phyloP scores from a whole-genome alignment of 768 basidiomycete species.

The Agrocybe praecox region DNA sequence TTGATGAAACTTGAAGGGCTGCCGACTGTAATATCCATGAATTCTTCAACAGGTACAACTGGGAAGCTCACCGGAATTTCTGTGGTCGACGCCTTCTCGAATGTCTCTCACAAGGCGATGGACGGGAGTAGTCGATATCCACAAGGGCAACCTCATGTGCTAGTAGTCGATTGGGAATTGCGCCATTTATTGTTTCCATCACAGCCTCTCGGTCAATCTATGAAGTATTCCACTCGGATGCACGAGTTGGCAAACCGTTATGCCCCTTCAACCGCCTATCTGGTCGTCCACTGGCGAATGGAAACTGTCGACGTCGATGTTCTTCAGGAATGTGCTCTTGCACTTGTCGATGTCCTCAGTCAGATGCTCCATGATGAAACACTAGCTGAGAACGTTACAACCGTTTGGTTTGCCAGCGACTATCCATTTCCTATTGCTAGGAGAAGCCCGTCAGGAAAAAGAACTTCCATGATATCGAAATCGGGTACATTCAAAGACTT shows the following conservation, averaged over 20 bases:
- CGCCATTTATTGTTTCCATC: conserved; percentile 45
- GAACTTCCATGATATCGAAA: conserved; percentile 18
- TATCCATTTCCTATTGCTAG: conserved; percentile 37
- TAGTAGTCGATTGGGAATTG: conserved; percentile 56
- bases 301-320: conserved; percentile 45
- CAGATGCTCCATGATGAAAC: conserved; percentile 30
- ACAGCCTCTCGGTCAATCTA: conserved; percentile 13
- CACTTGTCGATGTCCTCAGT: conserved; percentile 45
- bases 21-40: conserved; percentile 18
- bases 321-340: conserved; percentile 50
- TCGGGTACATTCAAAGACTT: conserved; percentile 51
- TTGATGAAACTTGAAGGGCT: conserved; percentile 19
- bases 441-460: conserved; percentile 10
- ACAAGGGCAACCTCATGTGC: conserved; percentile 38
- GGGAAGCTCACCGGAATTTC: conserved; percentile 12
- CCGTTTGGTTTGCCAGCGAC: conserved; percentile 62
- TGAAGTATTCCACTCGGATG: conserved; percentile 48
- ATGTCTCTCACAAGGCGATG: conserved; percentile 7
- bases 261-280: conserved; percentile 37
- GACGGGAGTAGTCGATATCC: neutral
- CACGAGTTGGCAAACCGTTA: conserved; percentile 41
- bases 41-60: conserved; percentile 6
- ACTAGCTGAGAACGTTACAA: conserved; percentile 31
- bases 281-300: conserved; percentile 61
- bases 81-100: conserved; percentile 16